Evolutionary conservation across 2,329 filamentous ascomycete species (phyloP), one percentile per base, ranked within the genome.

Genomic region (Penicillium thymicola): DNA sequence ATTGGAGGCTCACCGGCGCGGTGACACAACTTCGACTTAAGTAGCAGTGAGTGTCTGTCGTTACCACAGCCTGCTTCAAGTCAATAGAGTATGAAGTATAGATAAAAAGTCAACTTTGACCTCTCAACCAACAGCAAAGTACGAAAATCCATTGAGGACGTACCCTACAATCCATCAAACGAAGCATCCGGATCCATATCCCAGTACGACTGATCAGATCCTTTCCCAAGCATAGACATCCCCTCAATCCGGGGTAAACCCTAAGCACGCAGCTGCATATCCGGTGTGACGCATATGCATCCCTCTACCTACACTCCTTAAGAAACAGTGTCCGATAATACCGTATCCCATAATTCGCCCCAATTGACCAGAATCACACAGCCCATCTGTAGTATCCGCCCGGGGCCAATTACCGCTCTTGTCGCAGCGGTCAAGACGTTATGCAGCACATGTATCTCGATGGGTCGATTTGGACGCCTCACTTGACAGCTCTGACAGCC

Each of bases 361-460:
- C 30, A 30, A 30, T 30, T 13, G 30, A 13, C 11, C 11, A 5
- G 30, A 13, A 40, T 1, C 34, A 44, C 7, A 28, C 16, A 47
- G 34, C 42, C 34, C 34, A 30, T 18, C 8, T 38, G 25, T 25
- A 27, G 14, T 10, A 13, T 40, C 14, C 6, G 14, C 16, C 32
- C 32, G 2, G 25, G 16, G 2, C 28, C 4, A 34, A n/a, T 48
- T 32, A 36, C 43, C 36, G 42, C 51, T 30, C 38, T 44, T 25
- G 6, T 23, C 25, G 44, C 51, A 48, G 52, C 46, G 46, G 52
- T 51, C 52, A 51, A 55, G 30, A 50, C 14, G n/a, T 41, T 48
- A 16, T 51, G 45, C 45, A 55, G 25, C 40, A 50, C 18, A 55
- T 28, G 21, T 43, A 44, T 38, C 38, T 55, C 38, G 46, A 45